phyloP scores from a whole-genome alignment of 768 basidiomycete species.

The Rhizopogon rudus region DNA sequence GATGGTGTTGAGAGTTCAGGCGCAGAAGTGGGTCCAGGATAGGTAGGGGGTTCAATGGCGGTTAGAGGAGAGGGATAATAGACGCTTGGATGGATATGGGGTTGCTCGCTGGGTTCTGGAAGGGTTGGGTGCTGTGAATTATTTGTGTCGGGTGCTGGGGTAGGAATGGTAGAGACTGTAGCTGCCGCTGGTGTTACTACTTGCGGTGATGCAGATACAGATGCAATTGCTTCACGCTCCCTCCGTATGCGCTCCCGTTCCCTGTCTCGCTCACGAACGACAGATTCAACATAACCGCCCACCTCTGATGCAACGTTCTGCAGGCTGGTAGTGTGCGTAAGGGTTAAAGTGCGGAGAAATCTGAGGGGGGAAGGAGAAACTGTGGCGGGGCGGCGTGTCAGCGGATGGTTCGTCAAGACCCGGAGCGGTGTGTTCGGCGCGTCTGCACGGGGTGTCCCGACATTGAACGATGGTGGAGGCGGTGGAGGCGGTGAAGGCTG shows the following conservation, averaged over 20 bases:
- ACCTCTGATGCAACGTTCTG: conserved; percentile 55
- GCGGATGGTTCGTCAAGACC: conserved; percentile 17
- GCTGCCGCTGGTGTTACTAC: conserved; percentile 9
- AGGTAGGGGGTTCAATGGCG: conserved; percentile 17
- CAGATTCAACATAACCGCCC: conserved; percentile 66
- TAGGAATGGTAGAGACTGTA: conserved; percentile 5
- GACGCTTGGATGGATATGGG: conserved; percentile 10
- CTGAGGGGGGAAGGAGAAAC: conserved; percentile 26
- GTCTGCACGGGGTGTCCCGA: conserved; percentile 15
- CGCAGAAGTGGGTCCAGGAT: conserved; percentile 6
- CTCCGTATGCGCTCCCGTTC: conserved; percentile 71
- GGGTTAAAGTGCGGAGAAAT: conserved; percentile 47
- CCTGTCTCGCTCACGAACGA: conserved; percentile 70
- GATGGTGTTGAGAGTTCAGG: conserved; percentile 10
- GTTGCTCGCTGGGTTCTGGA: conserved; percentile 9
- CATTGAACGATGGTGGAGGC: conserved; percentile 26
- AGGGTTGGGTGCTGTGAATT: conserved; percentile 15
- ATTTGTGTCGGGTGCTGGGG: conserved; percentile 6
- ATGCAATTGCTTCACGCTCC: conserved; percentile 48
- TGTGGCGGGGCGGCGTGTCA: conserved; percentile 33
- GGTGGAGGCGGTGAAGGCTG: conserved; percentile 48
- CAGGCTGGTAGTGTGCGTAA: conserved; percentile 46
- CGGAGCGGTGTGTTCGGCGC: conserved; percentile 4
- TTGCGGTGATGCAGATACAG: conserved; percentile 23
- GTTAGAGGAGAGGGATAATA: conserved; percentile 56